Conservation (phyloP, 352 stramenopile species). For the Thalassiosira mediterranea region DNA sequence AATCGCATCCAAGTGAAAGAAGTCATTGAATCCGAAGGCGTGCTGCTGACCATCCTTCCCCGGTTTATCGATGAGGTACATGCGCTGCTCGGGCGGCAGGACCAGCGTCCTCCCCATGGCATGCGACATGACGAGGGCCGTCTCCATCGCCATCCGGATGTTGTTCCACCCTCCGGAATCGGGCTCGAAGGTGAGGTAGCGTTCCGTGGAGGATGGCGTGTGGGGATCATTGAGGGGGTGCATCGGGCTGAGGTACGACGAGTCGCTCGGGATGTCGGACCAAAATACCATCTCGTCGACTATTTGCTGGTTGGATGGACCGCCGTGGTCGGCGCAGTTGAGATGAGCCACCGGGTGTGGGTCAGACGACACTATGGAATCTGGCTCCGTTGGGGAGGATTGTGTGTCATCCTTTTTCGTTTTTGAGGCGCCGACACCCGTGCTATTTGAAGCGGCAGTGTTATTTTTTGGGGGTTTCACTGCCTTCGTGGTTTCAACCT, state of each 20-base stretch:
- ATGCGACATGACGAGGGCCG: conserved; percentile 82
- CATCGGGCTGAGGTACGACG: conserved; percentile 58
- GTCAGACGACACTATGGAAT: neutral
- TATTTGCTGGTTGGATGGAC: conserved; percentile 32
- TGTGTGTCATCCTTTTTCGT: neutral
- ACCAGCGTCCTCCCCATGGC: conserved; percentile 87
- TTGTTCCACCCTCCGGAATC: conserved; percentile 90
- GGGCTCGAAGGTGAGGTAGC: conserved; percentile 89
- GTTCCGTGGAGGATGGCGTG: conserved; percentile 27
- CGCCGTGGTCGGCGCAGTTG: conserved; percentile 62
- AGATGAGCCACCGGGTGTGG: conserved; percentile 52
- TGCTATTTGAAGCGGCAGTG: neutral
- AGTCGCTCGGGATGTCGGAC: conserved; percentile 73
- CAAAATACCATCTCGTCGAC: conserved; percentile 82
- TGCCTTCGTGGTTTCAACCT: neutral
- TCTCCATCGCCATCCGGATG: conserved; percentile 87
- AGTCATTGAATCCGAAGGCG: conserved; percentile 81
- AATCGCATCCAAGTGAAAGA: conserved; percentile 80
- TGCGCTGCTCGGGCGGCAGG: conserved; percentile 82
- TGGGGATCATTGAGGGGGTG: conserved; percentile 26
- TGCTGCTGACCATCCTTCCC: conserved; percentile 41
- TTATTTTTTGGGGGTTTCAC: neutral
- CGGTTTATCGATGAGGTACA: conserved; percentile 82
- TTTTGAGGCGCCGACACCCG: neutral
- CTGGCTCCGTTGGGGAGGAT: neutral